Conservation (phyloP, 2,329 filamentous ascomycete species). For the Claviceps cyperi region DNA sequence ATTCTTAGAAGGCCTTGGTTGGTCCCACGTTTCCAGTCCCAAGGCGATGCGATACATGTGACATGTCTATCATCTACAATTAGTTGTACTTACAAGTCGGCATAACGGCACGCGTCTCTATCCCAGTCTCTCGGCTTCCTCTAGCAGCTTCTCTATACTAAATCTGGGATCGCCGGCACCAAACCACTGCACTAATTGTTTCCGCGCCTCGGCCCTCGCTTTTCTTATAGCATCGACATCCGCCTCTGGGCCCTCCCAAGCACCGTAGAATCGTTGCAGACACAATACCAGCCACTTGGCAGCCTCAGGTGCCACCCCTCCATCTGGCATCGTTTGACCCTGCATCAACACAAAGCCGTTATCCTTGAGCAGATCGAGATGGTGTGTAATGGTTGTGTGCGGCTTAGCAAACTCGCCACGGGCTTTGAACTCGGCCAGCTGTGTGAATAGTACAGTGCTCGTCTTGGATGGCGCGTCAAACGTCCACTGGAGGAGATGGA, state of each 20-base stretch:
- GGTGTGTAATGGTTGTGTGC: constrained; percentile 88
- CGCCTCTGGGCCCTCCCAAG: constrained; percentile 34
- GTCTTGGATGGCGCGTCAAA: constrained; percentile 56
- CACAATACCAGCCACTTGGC: constrained; percentile 87
- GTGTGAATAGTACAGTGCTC: constrained; percentile 78
- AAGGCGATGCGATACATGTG: no score
- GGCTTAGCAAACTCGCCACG: constrained; percentile 80
- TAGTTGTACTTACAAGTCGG: no score
- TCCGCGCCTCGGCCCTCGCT: constrained; percentile 48
- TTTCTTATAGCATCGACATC: constrained; percentile 25
- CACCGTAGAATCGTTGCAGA: constrained; percentile 84
- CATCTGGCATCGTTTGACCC: constrained; percentile 60
- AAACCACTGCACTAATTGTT: constrained; percentile 68
- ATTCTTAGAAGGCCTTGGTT: no score
- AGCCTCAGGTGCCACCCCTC: constrained; percentile 64
- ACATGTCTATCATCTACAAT: background rate
- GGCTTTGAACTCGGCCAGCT: constrained; percentile 83
- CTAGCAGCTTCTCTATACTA: constrained; percentile 69
- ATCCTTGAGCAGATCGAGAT: constrained; percentile 60
- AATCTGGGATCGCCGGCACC: constrained; percentile 64
- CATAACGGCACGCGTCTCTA: constrained; percentile 15
- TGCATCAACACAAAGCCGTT: constrained; percentile 78
- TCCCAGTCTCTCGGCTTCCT: constrained; percentile 73
- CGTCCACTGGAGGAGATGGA: constrained; percentile 94
- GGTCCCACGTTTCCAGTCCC: no score